Percentiles rank a stretch among this genome's conserved stretches.
Evolutionary conservation across 257 asterid species (phyloP).

Genomic region (Salvia splendens): DNA sequence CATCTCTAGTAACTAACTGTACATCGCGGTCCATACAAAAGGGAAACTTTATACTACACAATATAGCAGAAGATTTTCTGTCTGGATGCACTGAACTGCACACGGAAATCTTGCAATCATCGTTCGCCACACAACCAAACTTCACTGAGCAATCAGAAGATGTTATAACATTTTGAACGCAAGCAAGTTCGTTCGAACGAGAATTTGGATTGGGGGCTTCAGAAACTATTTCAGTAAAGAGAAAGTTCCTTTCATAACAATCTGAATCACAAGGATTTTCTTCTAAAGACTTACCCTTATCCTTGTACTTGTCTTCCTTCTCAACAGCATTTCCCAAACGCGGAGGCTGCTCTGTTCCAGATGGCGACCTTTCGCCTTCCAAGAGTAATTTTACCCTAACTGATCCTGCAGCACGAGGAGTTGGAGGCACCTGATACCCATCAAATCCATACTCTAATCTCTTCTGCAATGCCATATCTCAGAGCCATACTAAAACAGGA

Average conservation of each 20-base stretch:
- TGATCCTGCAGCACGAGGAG: constrained; percentile 92
- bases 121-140: constrained; percentile 51
- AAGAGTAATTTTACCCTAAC: constrained; percentile 73
- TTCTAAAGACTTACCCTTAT: constrained; percentile 44
- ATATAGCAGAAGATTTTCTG: constrained; percentile 54
- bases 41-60: constrained; percentile 65
- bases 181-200: constrained; percentile 42
- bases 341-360: constrained; percentile 46
- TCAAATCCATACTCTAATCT: constrained; percentile 78
- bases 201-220: constrained; percentile 51
- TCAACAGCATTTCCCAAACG: constrained; percentile 39
- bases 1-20: constrained; percentile 79
- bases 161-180: constrained; percentile 55
- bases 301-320: constrained; percentile 47
- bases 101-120: constrained; percentile 57
- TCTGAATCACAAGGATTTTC: constrained; percentile 41
- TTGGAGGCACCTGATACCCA: constrained; percentile 83
- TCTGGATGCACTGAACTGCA: constrained; percentile 40
- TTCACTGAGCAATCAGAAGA: constrained; percentile 73
- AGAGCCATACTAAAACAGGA: constrained; percentile 56
- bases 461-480: constrained; percentile 75
- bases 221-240: constrained; percentile 69
- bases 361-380: constrained; percentile 54
- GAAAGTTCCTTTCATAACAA: constrained; percentile 57
- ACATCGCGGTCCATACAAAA: constrained; percentile 50